A percentile compares a stretch with the other conserved stretches of the same genome.
Evolutionary conservation across 1,284 basidiomycete species (phyloP).

Genomic region (Violaceomyces palustris): DNA sequence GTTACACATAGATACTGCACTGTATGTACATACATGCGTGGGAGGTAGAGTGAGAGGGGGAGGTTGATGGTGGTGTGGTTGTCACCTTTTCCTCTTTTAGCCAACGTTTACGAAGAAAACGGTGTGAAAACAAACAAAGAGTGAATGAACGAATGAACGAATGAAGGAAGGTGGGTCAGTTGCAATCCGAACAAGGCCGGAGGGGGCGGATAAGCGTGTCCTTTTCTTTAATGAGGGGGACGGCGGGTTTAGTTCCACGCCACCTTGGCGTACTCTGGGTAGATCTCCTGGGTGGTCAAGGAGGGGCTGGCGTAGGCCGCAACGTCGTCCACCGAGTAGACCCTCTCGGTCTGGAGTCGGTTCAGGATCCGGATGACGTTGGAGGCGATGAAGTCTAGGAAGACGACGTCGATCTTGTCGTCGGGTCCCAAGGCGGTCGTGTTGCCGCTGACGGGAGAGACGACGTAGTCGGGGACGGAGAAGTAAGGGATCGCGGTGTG

Average conservation of each 20-base stretch:
- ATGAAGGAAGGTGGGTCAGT: too few relatives aligned
- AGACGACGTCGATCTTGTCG: conserved; percentile 25
- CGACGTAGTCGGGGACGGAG: conserved; percentile 42
- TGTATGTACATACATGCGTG: too few relatives aligned
- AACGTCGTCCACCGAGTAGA: conserved; percentile 25
- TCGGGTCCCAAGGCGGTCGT: conserved; percentile 4
- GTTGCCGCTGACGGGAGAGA: conserved; percentile 10
- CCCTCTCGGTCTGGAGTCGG: conserved; percentile 8
- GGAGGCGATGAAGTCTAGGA: conserved; percentile 35
- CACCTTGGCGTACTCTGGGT: conserved; percentile 37
- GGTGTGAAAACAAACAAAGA: too few relatives aligned
- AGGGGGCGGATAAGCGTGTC: too few relatives aligned
- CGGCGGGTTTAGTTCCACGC: conserved; percentile 28
- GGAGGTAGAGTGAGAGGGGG: too few relatives aligned
- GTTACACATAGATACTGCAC: too few relatives aligned
- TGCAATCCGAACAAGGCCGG: too few relatives aligned
- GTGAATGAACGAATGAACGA: too few relatives aligned
- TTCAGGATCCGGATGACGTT: conserved; percentile 25
- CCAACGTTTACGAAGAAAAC: too few relatives aligned
- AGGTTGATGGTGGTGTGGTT: too few relatives aligned
- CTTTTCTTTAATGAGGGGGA: too few relatives aligned
- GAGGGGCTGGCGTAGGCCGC: conserved; percentile 30
- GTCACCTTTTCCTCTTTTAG: too few relatives aligned
- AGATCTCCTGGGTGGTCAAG: conserved; percentile 47
- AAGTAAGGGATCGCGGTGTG: conserved; percentile 29